phyloP scores from a whole-genome alignment of 768 basidiomycete genomes.

The Termitomyces sp. region DNA sequence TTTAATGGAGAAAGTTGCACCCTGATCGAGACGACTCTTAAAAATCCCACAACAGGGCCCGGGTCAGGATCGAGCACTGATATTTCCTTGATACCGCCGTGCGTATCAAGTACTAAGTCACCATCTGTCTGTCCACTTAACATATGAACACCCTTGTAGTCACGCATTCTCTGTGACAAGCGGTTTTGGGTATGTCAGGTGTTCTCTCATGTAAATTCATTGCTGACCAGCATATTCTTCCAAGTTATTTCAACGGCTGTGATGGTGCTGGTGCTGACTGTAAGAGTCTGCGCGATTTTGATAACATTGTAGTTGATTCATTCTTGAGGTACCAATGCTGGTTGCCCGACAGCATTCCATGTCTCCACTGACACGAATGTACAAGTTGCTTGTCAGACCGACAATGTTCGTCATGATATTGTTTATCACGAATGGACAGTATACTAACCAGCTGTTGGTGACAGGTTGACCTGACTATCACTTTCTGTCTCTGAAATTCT shows the following conservation, averaged over 20 bases:
- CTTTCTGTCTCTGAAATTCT: slow-evolving; percentile 11
- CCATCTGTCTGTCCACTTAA: neutral
- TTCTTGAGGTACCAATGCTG: slow-evolving; percentile 25
- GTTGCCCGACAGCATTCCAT: slow-evolving; percentile 34
- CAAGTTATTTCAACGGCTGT: slow-evolving; percentile 38
- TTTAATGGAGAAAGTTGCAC: slow-evolving; percentile 36
- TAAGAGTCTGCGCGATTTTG: slow-evolving; percentile 16
- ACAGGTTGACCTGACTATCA: slow-evolving; percentile 16
- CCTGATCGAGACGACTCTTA: slow-evolving; percentile 31
- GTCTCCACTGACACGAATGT: slow-evolving; percentile 27
- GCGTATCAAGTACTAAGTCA: slow-evolving; percentile 14
- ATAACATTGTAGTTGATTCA: neutral
- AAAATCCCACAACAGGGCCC: slow-evolving; percentile 23
- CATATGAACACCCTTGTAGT: slow-evolving; percentile 14
- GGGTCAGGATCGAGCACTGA: slow-evolving; percentile 30
- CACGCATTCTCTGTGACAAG: slow-evolving; percentile 34
- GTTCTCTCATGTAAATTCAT: neutral
- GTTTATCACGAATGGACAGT: neutral
- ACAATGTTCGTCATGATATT: slow-evolving; percentile 2
- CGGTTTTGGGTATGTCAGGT: slow-evolving; percentile 31
- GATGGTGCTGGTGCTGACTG: slow-evolving; percentile 39
- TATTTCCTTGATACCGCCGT: slow-evolving; percentile 39
- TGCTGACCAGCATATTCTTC: neutral
- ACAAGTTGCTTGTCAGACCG: slow-evolving; percentile 24
- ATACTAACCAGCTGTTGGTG: neutral